Evolutionary conservation across 2,329 filamentous ascomycete genomes (phyloP), one percentile per base, ranked within the genome.

Genomic region (Colletotrichum siamense): DNA sequence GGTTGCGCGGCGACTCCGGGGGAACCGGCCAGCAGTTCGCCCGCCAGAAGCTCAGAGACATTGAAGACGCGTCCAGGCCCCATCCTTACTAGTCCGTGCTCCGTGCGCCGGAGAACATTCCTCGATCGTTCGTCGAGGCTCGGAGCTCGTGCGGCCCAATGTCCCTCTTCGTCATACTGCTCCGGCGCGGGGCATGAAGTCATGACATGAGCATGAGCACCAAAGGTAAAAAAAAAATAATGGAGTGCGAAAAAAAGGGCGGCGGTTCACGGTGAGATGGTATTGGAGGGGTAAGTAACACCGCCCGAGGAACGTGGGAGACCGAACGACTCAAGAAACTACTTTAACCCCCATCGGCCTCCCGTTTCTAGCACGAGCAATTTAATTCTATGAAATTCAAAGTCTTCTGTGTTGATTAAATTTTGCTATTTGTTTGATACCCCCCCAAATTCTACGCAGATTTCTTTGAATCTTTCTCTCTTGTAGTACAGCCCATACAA

Each of bases 21-120:
- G 15, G 28, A 44, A 64, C 32, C 32, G 62, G 62, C 62, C 62
- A 64, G 22, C 62, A 64, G 62, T 64, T 64, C 62, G 62, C 62
- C 62, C 34, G 32, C 34, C 30, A 22, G 59, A 30, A 22, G 32
- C 52, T 52, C 22, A 62, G 34, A 64, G 62, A 64, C 62, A 64
- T 26, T 36, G 30, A 64, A 18, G 55, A 36, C 26, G 22, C 44
- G n/a, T 73, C 26, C 73, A 73, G 64, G 73, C 73, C 32, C 15
- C 64, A 76, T 73, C 73, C 73, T 65, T 76, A 76, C 73, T 76
- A 76, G 73, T 22, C 59, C 62, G n/a, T 76, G 73, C 57, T 28
- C 73, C 73, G 70, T 73, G 73, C 73, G 49, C 64, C 73, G 73
- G 73, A 73, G 70, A 73, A 73, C 36, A 76, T 76, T 76, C 73